These are phyloP conservation scores for Melanopsichium pennsylvanicum DNA, from an alignment of 1,284 basidiomycete species.

Conservation along the genomic window DNA sequence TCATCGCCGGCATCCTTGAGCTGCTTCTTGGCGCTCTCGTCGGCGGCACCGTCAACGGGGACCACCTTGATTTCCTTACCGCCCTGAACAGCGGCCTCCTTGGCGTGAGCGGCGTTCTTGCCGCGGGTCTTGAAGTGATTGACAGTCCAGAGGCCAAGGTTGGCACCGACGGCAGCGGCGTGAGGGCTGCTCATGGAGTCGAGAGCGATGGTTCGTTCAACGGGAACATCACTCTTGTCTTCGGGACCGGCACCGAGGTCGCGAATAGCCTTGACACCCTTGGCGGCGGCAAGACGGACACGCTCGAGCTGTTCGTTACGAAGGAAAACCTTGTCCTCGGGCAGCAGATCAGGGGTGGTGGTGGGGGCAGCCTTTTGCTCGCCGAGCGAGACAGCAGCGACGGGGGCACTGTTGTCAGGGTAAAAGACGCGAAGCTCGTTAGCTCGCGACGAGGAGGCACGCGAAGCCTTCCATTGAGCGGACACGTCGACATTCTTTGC, in stretches of 20 bases:
- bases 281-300: conserved; percentile 59
- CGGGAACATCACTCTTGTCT: conserved; percentile 37
- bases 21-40: conserved; percentile 52
- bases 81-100: conserved; percentile 51
- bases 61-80: conserved; percentile 56
- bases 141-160: conserved; percentile 58
- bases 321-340: conserved; percentile 49
- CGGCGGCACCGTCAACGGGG: conserved; percentile 44
- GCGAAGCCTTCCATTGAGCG: conserved; percentile 58
- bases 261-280: conserved; percentile 59
- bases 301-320: conserved; percentile 62
- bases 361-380: conserved; percentile 56
- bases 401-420: conserved; percentile 41
- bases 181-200: conserved; percentile 59
- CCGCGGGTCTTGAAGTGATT: conserved; percentile 65
- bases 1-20: conserved; percentile 57
- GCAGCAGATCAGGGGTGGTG: conserved; percentile 57
- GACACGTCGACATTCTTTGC: conserved; percentile 51
- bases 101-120: conserved; percentile 44
- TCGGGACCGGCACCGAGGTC: conserved; percentile 53
- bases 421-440: conserved; percentile 61
- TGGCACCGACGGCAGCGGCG: conserved; percentile 60
- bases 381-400: conserved; percentile 59
- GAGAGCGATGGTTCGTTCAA: conserved; percentile 48
- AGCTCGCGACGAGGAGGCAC: conserved; percentile 52